Conservation (phyloP, 768 basidiomycete genomes). For the Tulasnella calospora region DNA sequence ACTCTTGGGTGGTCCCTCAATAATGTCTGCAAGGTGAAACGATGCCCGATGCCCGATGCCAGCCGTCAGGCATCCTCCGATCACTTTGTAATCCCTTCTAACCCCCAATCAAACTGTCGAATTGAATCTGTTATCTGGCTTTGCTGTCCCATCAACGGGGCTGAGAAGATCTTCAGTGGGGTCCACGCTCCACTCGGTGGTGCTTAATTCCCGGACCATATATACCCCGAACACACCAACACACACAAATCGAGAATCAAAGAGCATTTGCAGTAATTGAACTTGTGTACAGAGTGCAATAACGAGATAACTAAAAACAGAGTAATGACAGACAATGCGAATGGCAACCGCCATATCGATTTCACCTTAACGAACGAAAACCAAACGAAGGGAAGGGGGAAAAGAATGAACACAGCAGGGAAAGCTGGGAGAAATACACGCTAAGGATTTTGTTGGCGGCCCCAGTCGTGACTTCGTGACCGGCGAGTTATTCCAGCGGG, state of each 20-base stretch:
- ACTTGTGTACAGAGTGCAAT: constrained; percentile 1
- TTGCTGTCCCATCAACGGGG: background rate
- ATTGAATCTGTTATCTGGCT: no score
- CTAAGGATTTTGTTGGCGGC: background rate
- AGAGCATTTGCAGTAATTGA: background rate
- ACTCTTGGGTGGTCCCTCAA: background rate
- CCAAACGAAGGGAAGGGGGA: background rate
- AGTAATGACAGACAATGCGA: constrained; percentile 2
- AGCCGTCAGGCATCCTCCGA: background rate
- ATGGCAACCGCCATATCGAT: background rate
- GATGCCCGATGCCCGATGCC: background rate
- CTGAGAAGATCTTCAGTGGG: background rate
- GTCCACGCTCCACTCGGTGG: constrained; percentile 2
- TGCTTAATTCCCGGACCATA: background rate
- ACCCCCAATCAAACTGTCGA: background rate
- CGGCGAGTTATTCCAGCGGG: constrained; percentile 12
- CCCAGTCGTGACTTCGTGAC: constrained; percentile 6
- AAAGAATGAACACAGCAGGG: background rate
- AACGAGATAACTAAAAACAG: background rate
- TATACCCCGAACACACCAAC: background rate
- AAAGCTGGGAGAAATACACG: background rate
- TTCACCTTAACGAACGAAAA: background rate
- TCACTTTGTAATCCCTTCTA: background rate
- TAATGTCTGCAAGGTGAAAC: background rate
- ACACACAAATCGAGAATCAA: background rate